These are phyloP conservation scores for Kwoniella newhampshirensis DNA, from an alignment of 768 basidiomycete species.

Conservation along the genomic window DNA sequence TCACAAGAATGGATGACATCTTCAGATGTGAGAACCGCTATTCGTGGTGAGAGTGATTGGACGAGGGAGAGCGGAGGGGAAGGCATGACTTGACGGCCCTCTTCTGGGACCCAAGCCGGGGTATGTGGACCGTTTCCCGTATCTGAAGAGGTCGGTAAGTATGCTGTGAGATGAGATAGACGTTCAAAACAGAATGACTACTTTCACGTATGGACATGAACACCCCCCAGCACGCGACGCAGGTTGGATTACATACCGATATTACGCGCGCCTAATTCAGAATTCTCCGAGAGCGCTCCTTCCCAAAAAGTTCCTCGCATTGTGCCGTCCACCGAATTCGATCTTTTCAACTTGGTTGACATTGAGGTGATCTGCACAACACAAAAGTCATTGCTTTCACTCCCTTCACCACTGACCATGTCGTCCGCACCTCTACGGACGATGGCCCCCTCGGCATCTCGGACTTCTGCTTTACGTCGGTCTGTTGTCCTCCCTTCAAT, in stretches of 20 bases:
- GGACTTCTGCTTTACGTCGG: not conserved
- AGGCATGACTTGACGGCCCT: constrained; percentile 33
- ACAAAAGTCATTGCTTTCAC: too few species aligned
- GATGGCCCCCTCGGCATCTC: constrained; percentile 10
- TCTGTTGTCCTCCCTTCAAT: not conserved
- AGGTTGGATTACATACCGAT: too few species aligned
- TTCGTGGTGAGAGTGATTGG: constrained; percentile 48
- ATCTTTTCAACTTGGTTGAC: not conserved
- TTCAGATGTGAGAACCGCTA: constrained; percentile 49
- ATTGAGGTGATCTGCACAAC: not conserved
- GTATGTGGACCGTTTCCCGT: too few species aligned
- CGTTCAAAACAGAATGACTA: too few species aligned
- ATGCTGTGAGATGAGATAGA: too few species aligned
- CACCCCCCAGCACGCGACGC: too few species aligned
- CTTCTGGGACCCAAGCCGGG: not conserved
- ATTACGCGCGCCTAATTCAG: too few species aligned
- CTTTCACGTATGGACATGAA: too few species aligned
- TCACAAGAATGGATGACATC: constrained; percentile 47
- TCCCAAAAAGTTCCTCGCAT: too few species aligned
- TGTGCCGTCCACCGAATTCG: too few species aligned
- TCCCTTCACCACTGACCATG: not conserved
- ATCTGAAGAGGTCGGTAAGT: too few species aligned
- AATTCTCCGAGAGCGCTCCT: too few species aligned
- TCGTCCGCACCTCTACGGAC: constrained; percentile 9
- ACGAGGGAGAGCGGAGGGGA: constrained; percentile 49